Evolutionary conservation across 352 stramenopile genomes (phyloP), one percentile per base, ranked within the genome.

Genomic region (Pythium guiyangense): DNA sequence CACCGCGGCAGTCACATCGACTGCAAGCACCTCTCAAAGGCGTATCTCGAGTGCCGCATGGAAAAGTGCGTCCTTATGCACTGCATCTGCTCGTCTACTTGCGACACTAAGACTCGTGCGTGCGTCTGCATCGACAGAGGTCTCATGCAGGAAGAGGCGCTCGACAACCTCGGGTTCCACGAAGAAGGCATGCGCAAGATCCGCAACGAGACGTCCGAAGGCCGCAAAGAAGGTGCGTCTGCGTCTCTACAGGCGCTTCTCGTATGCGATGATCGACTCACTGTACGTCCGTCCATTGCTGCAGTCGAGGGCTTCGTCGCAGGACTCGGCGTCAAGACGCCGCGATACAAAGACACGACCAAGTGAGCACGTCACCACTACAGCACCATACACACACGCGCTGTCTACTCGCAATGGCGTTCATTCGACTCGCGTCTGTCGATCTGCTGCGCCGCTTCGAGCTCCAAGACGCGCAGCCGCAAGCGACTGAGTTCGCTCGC

Each of bases 1-100:
- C 70, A 96, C 53, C 60, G 83, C 22, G 85, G 77, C 60, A 88
- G 73, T 52, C 88, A 97, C 72, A 93, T 96, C 58, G 79, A 93
- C 42, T 97, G 88, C 85, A 95, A 96, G 71, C 72, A 87, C 56
- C 67, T 96, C 29, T 94, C 87, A 49, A 90, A 92, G 65, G 59
- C 69, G 11, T 97, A 97, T 37, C 68, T 96, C 18, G 64, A 92
- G 60, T 97, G 88, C 71, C 84, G 88, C 54, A 97, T 97, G 79
- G 79, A 96, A 37, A 93, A 89, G 85, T 96, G 48, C 57, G 79
- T 76, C 15, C 48, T 20, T 54, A 15, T 57, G 1, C n/a, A n/a
- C 25, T n/a, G 14, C 18, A 15, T 18, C 39, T 18, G 18, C 14
- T 14, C 40, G 27, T 20, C 2, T 54, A 6, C n/a, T 11, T 31